Evolutionary conservation across 1,284 basidiomycete genomes (phyloP).

Genomic region (Neotropicomus parvogracilis): DNA sequence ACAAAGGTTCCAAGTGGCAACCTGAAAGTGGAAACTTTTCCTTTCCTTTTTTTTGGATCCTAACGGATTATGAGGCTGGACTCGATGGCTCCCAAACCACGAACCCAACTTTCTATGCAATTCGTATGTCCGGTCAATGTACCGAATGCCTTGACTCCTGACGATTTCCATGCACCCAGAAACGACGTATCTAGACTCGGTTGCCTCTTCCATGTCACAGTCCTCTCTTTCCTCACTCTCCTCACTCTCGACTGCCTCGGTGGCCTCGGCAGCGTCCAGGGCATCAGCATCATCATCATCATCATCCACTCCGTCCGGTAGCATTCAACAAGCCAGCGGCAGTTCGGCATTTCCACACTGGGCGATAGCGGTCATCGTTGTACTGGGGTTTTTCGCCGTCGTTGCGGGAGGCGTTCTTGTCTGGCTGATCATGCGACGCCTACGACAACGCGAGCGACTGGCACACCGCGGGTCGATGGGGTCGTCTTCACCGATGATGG

Average conservation of each 20-base stretch:
- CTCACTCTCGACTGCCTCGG: conserved; percentile 25
- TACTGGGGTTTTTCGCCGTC: conserved; percentile 78
- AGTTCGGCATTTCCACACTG: conserved; percentile 64
- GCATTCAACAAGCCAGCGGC: conserved; percentile 43
- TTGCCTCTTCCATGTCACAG: conserved; percentile 50
- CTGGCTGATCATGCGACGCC: conserved; percentile 67
- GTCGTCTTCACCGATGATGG: conserved; percentile 78
- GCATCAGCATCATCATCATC: conserved; percentile 24
- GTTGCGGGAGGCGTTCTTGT: conserved; percentile 59
- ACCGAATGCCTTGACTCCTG: conserved; percentile 11
- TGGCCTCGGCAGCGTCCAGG: conserved; percentile 10
- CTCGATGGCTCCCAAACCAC: conserved; percentile 55
- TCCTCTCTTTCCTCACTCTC: conserved; percentile 40
- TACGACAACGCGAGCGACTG: conserved; percentile 51
- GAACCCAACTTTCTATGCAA: conserved; percentile 68
- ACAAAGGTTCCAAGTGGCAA: conserved; percentile 47
- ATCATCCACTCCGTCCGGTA: conserved; percentile 33
- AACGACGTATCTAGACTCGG: conserved; percentile 67
- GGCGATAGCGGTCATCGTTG: conserved; percentile 85
- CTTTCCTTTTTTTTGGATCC: conserved; percentile 71
- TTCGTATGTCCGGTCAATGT: conserved; percentile 55
- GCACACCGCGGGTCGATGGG: conserved; percentile 70
- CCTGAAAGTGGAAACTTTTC: conserved; percentile 45
- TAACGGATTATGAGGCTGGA: conserved; percentile 51
- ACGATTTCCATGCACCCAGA: conserved; percentile 40